A percentile compares a stretch with the other conserved stretches of the same genome.
Evolutionary conservation across 495 filamentous ascomycete species (phyloP).

Genomic region (Daldinia bambusicola): DNA sequence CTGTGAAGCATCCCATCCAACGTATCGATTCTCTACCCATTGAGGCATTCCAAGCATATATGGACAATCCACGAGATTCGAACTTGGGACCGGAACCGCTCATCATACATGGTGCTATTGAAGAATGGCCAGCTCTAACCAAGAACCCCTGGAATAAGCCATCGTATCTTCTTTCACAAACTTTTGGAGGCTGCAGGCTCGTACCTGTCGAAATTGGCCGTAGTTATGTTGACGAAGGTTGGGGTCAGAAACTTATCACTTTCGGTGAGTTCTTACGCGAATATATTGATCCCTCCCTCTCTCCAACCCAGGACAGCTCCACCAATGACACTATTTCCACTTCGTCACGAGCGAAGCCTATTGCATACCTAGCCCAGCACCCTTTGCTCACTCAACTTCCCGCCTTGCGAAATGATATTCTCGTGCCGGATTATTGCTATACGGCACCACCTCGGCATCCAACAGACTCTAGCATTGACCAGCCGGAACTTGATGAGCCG

Average conservation of each 20-base stretch:
- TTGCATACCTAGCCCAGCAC: slow-evolving; percentile 92
- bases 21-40: slow-evolving; percentile 60
- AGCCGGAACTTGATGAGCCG: slow-evolving; percentile 61
- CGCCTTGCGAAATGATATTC: slow-evolving; percentile 76
- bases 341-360: slow-evolving; percentile 42
- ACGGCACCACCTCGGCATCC: slow-evolving; percentile 66
- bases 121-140: slow-evolving; percentile 82
- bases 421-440: slow-evolving; percentile 87
- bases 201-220: slow-evolving; percentile 91
- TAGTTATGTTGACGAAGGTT: slow-evolving; percentile 85
- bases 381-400: slow-evolving; percentile 87
- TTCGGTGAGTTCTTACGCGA: slow-evolving; percentile 76
- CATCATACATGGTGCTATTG: slow-evolving; percentile 71
- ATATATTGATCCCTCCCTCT: slow-evolving; percentile 58
- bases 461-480: slow-evolving; percentile 62
- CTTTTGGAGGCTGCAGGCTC: slow-evolving; percentile 78
- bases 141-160: slow-evolving; percentile 75
- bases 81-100: slow-evolving; percentile 65
- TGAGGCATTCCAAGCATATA: slow-evolving; percentile 71
- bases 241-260: slow-evolving; percentile 84
- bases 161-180: slow-evolving; percentile 78
- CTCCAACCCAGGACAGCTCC: slow-evolving; percentile 7
- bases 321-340: slow-evolving; percentile 13
- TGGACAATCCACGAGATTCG: slow-evolving; percentile 49
- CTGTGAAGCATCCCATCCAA: slow-evolving; percentile 51